Evolutionary conservation across 2,329 filamentous ascomycete species (phyloP).

Genomic region (Cordyceps tenuipes): DNA sequence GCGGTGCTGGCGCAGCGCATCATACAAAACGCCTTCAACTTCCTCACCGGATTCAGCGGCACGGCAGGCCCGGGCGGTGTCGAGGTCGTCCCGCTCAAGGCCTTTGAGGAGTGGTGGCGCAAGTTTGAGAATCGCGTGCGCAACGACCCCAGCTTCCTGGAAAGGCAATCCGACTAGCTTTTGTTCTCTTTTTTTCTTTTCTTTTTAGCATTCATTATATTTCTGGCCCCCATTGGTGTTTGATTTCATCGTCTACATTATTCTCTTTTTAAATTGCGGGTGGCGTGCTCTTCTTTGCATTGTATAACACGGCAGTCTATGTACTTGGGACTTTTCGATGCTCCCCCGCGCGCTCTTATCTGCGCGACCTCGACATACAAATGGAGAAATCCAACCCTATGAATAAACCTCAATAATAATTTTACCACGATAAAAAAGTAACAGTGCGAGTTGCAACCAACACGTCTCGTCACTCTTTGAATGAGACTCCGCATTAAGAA

Average conservation of each 20-base stretch:
- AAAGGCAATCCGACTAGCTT: conserved; percentile 40
- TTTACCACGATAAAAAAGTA: not conserved
- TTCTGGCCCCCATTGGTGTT: not conserved
- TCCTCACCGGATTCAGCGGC: conserved; percentile 77
- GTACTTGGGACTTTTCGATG: not conserved
- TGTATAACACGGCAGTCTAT: conserved; percentile 6
- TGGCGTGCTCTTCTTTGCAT: not conserved
- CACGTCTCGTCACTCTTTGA: no score
- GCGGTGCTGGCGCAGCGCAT: conserved; percentile 82
- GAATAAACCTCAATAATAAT: not conserved
- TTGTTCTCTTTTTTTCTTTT: not conserved
- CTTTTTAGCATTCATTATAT: no score
- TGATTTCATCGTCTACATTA: not conserved
- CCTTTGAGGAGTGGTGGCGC: conserved; percentile 95
- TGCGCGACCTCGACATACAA: not conserved
- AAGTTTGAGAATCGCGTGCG: conserved; percentile 89
- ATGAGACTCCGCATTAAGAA: not conserved
- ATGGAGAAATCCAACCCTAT: conserved; percentile 1
- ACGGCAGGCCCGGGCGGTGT: conserved; percentile 52
- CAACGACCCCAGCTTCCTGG: conserved; percentile 80
- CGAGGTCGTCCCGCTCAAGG: conserved; percentile 87
- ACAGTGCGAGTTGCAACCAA: not conserved
- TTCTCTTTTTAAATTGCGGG: not conserved
- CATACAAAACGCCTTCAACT: conserved; percentile 96
- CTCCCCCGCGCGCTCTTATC: not conserved